Conservation (phyloP, 2,329 filamentous ascomycete genomes). For the Paecilomyces formosus region DNA sequence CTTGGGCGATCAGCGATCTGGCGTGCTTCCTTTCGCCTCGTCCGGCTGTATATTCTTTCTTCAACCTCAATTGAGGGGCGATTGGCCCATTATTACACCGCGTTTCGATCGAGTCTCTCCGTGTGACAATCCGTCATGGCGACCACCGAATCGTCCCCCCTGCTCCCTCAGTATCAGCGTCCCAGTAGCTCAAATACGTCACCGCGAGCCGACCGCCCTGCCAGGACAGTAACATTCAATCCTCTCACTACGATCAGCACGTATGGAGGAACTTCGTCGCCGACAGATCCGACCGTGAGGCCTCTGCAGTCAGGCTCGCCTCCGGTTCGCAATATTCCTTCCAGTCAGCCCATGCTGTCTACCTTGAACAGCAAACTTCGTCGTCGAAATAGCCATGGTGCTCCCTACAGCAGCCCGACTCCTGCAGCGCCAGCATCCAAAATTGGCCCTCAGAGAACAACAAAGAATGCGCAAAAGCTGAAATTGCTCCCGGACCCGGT, state of each 20-base stretch:
- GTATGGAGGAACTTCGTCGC: conserved; percentile 31
- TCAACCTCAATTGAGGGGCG: not conserved
- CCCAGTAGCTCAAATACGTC: conserved; percentile 26
- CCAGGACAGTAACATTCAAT: conserved; percentile 42
- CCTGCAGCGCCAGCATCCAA: conserved; percentile 51
- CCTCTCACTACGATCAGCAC: conserved; percentile 39
- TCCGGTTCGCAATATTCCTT: conserved; percentile 24
- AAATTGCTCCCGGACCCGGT: conserved; percentile 94
- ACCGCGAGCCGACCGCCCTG: conserved; percentile 27
- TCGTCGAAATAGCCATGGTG: conserved; percentile 74
- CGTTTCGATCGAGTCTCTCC: not conserved
- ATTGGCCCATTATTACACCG: not conserved
- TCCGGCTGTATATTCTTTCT: not conserved
- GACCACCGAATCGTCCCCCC: conserved; percentile 34
- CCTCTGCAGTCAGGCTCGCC: conserved; percentile 33
- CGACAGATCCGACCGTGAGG: conserved; percentile 32
- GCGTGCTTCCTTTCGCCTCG: not conserved
- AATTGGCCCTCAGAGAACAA: conserved; percentile 89
- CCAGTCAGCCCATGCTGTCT: conserved; percentile 59
- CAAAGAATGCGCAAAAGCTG: conserved; percentile 91
- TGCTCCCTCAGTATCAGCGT: conserved; percentile 30
- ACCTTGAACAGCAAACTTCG: conserved; percentile 81
- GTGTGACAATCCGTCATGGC: conserved; percentile 19
- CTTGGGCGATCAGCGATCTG: not conserved
- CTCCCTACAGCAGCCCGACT: conserved; percentile 39